Base-by-base conservation (phyloP, 106 monocot genomes). In the Dactylorhiza incarnata region DNA sequence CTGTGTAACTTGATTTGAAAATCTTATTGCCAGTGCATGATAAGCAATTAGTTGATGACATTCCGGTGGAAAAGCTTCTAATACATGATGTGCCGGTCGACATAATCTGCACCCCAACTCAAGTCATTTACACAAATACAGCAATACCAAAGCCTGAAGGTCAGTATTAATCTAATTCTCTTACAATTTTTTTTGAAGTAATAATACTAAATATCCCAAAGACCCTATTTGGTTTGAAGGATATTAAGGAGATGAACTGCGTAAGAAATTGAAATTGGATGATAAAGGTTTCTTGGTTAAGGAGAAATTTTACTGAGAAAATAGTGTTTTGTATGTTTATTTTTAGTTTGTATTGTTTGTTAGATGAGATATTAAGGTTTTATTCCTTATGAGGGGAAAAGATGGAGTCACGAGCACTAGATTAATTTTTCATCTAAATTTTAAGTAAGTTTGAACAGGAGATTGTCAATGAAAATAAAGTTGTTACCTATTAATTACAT, bases 61-160 rank as follows among this genome's bases (percentile, higher is more conserved):
- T 95, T 74, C 92, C 92, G 71, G 74, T 78, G 5, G 95, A 90
- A 72, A 92, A 95, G 73, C 88, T 92, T 14, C 68, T 92, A 58
- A 62, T 95, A 69, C 90, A 95, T 76, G 95, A 95, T 77, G 86
- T 95, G 43, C 92, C 92, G 2, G 92, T 92, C 6, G 95, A 92
- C 75, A 87, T 95, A 56, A 82, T 92, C 78, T 95, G 95, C 83
- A 95, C 95, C 71, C 90, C 95, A 29, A 92, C 92, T 68, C 92
- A 88, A 85, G 80, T 92, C 45, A 95, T 95, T 80, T 90, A 81
- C 83, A 95, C 95, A 45, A 82, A 88, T 69, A 92, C 92, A 43
- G 16, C 73, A 46, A 95, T 95, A 29, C 92, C 90, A 29, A 95
- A 95, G 59, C 95, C 92, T 68, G 90, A 92, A 92, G 95, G 92